phyloP scores from a whole-genome alignment of 331 rosid species.

The Acacia pycnantha region DNA sequence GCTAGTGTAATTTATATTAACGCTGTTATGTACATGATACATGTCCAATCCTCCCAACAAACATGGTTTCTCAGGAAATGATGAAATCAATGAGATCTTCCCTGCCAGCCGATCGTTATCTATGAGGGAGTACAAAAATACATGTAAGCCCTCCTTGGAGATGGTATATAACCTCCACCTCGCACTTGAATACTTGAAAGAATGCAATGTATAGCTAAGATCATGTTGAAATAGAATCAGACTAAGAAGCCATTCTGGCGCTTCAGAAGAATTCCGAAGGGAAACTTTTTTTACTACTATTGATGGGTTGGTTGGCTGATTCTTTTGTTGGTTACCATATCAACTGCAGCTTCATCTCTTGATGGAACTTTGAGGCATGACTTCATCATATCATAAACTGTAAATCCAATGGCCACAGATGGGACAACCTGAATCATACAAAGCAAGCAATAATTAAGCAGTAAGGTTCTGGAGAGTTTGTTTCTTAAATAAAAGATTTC shows the following conservation, averaged over 20 bases:
- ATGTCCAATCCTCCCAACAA: constrained; percentile 23
- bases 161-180: constrained; percentile 28
- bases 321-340: constrained; percentile 53
- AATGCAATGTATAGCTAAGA: constrained; percentile 51
- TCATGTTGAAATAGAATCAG: constrained; percentile 27
- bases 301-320: constrained; percentile 47
- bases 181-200: constrained; percentile 39
- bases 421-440: constrained; percentile 82
- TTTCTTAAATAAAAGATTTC: background rate
- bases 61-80: constrained; percentile 19
- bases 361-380: constrained; percentile 73
- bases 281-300: constrained; percentile 26
- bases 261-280: constrained; percentile 17
- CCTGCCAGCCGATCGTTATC: constrained; percentile 19
- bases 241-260: constrained; percentile 29
- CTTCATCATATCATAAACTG: constrained; percentile 89
- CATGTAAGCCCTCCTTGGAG: constrained; percentile 9
- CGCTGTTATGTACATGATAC: constrained; percentile 32
- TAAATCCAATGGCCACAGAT: constrained; percentile 91
- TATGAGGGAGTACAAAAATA: constrained; percentile 20
- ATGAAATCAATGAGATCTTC: constrained; percentile 28
- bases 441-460: constrained; percentile 22
- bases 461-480: background rate
- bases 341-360: constrained; percentile 66
- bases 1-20: constrained; percentile 13